Base-by-base conservation (phyloP, 2,329 filamentous ascomycete species). In the Sporothrix sp. region DNA sequence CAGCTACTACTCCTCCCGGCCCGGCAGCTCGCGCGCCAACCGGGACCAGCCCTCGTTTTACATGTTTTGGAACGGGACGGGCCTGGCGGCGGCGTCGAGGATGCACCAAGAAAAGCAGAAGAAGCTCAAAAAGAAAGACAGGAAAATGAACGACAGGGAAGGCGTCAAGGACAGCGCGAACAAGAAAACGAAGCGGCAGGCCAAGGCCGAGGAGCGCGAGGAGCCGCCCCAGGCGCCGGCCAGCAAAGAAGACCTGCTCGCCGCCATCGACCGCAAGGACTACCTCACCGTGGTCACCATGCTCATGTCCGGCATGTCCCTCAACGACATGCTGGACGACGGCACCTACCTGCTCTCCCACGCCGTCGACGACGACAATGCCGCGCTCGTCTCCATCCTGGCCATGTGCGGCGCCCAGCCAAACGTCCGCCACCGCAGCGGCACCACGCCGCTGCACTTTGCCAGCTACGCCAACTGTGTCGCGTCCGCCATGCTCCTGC, bases 371-470 rank as follows among this genome's bases (percentile, higher is more conserved):
- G 43, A 47, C 43, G 30, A 52, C 50, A 52, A 42, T 30, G 9
- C 50, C 7, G 50, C 50, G 14, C 36, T 52, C 11, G 50, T 52
- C 7, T 47, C 43, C 7, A 32, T 48, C 14, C 50, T 52, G 9
- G 50, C 42, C 20, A 32, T 48, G 18, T 52, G 50, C 20, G 51
- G 46, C 16, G 60, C 58, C 32, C 48, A 55, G 3, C 48, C 54
- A 4, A 53, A 58, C 9, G 53, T 50, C 7, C 23, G 35, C 7
- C 54, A 51, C 39, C 48, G 49, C 10, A 43, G 48, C 10, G 58
- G 61, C 2, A 58, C 54, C 23, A 52, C 54, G 7, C 56, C 60
- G n/a, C 54, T 62, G 14, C 60, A 61, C 48, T 52, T 60, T 49
- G 60, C 59, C 20, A 56, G 58, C 23, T 53, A 53, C 2, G 56